A percentile compares a stretch with the other conserved stretches of the same genome.
Evolutionary conservation across 1,284 basidiomycete genomes (phyloP).

Genomic region (Pisolithus thermaeus): DNA sequence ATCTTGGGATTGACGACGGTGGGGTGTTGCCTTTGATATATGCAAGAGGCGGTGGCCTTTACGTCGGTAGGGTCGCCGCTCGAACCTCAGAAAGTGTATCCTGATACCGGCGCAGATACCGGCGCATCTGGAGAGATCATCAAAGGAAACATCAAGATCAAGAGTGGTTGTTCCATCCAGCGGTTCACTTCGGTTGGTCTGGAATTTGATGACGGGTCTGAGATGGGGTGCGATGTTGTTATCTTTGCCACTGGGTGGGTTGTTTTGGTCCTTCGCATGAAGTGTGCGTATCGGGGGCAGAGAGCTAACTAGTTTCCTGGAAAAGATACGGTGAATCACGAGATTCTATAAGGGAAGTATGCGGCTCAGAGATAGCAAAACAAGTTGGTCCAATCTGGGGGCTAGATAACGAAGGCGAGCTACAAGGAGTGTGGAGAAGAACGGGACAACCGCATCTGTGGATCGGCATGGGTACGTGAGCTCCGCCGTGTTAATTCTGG

Average conservation of each 20-base stretch:
- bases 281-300: not conserved
- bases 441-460: conserved; percentile 29
- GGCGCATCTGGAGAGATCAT: conserved; percentile 36
- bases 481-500: not conserved
- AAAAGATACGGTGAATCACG: conserved; percentile 22
- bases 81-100: not conserved
- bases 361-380: conserved; percentile 33
- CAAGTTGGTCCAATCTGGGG: conserved; percentile 39
- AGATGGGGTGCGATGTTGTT: conserved; percentile 38
- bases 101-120: conserved; percentile 18
- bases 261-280: not conserved
- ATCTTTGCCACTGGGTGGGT: conserved; percentile 40
- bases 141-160: conserved; percentile 43
- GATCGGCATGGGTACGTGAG: conserved; percentile 28
- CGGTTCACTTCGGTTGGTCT: conserved; percentile 30
- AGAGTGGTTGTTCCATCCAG: conserved; percentile 28
- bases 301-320: not conserved
- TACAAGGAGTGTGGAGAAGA: conserved; percentile 33
- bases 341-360: conserved; percentile 29
- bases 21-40: conserved; percentile 34
- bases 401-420: conserved; percentile 40
- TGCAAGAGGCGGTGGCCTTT: conserved; percentile 35
- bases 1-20: conserved; percentile 34
- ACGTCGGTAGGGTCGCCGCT: conserved; percentile 29
- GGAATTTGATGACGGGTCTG: conserved; percentile 35